Evolutionary conservation across 106 monocot species (phyloP), one percentile per base, ranked within the genome.

Genomic region (Allium cepa): DNA sequence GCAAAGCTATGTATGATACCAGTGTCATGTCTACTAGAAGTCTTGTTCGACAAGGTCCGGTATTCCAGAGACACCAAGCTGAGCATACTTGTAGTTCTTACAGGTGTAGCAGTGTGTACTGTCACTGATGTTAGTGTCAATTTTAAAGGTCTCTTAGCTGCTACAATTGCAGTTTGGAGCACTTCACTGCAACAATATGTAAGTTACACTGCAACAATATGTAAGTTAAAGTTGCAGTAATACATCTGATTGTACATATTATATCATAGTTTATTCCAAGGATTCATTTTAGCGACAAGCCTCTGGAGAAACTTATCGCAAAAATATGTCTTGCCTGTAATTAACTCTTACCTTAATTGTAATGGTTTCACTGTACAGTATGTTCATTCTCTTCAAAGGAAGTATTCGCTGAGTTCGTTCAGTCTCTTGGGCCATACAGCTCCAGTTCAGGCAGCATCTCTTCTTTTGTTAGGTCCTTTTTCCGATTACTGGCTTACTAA

Each of bases 1-100:
- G 88, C 88, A 57, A 88, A 84, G 73, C 64, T 88, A 13, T 84
- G 84, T 65, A 88, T 88, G 81, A 88, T 88, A 27, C 88, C 88
- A 16, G 88, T 88, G 11, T 84, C 88, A 49, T 88, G 88, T 61
- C 72, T 88, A 62, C 59, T 88, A n/a, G 88, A 88, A 66, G 88
- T 88, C 66, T 10, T 88, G 17, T 84, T 88, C 27, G 88, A 88
- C 69, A 88, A 88, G 67, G 79, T 88, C 59, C 72, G 88, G n/a
- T 88, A 88, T 57, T 88, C 88, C 66, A 73, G 88, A 65, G 76
- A 81, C 68, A 88, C 84, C 17, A 88, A 88, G 58, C 84, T 88
- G 46, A 88, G 88, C 76, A 84, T 88, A 79, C 45, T 84, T n/a
- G 71, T 88, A 61, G 88, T 88, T 67, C 81, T 88, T 57, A 49